phyloP scores from a whole-genome alignment of 164 flowering plant species.

The Akebia trifoliata region DNA sequence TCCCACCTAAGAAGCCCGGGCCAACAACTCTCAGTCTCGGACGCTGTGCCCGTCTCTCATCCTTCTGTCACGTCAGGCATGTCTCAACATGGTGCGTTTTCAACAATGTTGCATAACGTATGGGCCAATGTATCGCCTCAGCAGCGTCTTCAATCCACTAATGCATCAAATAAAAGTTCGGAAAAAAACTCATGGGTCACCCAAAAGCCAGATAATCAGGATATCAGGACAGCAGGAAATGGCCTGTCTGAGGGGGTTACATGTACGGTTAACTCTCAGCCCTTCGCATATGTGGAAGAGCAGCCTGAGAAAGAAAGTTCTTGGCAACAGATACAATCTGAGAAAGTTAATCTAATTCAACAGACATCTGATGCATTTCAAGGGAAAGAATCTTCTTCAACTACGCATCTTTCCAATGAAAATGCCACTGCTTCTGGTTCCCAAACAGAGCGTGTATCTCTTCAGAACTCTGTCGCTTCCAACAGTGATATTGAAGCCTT shows the following conservation, averaged over 20 bases:
- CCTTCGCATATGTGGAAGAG: constrained; percentile 28
- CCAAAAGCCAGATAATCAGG: constrained; percentile 32
- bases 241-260: constrained; percentile 26
- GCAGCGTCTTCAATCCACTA: constrained; percentile 30
- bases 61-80: constrained; percentile 26
- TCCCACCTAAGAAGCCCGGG: constrained; percentile 26
- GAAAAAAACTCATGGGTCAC: too few relatives aligned
- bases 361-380: constrained; percentile 11
- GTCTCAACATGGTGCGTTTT: constrained; percentile 33
- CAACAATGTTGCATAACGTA: constrained; percentile 34
- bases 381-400: constrained; percentile 14
- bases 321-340: constrained; percentile 22
- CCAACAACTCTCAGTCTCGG: constrained; percentile 30
- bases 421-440: constrained; percentile 19
- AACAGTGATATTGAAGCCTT: constrained; percentile 51
- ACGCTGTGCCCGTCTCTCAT: constrained; percentile 30
- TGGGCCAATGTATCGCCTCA: constrained; percentile 47
- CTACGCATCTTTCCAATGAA: constrained; percentile 16
- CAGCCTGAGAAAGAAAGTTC: constrained; percentile 30
- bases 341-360: constrained; percentile 15
- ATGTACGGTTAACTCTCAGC: constrained; percentile 27
- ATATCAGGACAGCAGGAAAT: constrained; percentile 25
- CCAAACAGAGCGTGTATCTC: constrained; percentile 22
- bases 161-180: constrained; percentile 23
- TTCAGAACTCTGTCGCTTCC: constrained; percentile 19